Evolutionary conservation across 2,329 filamentous ascomycete species (phyloP).

Genomic region (Emergomyces pasteurianus): DNA sequence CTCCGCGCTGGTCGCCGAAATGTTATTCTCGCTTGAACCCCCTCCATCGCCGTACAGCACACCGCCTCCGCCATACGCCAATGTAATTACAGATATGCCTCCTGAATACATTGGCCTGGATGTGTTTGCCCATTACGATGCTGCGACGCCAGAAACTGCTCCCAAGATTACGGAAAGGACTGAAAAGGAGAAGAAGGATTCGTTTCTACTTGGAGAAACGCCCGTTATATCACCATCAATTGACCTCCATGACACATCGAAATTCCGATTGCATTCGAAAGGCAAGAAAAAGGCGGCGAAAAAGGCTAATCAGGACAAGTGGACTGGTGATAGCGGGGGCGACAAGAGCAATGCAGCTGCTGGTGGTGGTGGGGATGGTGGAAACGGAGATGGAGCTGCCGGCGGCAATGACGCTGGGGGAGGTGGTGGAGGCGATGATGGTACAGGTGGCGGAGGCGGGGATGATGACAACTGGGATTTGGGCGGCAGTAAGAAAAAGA

Average conservation of each 20-base stretch:
- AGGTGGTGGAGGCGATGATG: background rate
- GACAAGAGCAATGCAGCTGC: constrained; percentile 5
- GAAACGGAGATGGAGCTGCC: constrained; percentile 2
- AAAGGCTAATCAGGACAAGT: constrained; percentile 2
- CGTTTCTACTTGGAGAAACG: background rate
- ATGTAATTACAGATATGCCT: constrained; percentile 9
- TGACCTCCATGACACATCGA: constrained; percentile 8
- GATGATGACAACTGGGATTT: constrained; percentile 7
- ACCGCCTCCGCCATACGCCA: constrained; percentile 9
- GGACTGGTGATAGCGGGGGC: background rate
- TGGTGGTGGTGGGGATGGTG: constrained; percentile 1
- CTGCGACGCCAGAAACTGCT: background rate
- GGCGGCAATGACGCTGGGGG: constrained; percentile 3
- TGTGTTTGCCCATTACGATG: background rate
- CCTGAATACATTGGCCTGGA: constrained; percentile 21
- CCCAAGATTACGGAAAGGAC: background rate
- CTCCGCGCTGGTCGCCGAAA: constrained; percentile 8
- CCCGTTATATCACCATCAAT: background rate
- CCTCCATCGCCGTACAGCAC: background rate
- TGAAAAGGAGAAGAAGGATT: background rate
- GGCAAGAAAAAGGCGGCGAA: constrained; percentile 6
- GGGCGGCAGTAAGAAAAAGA: constrained; percentile 9
- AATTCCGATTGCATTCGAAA: constrained; percentile 5
- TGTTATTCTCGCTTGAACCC: constrained; percentile 3
- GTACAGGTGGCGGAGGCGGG: constrained; percentile 3